Evolutionary conservation across 2,329 filamentous ascomycete species (phyloP).

Genomic region (Sporothrix schenckii): DNA sequence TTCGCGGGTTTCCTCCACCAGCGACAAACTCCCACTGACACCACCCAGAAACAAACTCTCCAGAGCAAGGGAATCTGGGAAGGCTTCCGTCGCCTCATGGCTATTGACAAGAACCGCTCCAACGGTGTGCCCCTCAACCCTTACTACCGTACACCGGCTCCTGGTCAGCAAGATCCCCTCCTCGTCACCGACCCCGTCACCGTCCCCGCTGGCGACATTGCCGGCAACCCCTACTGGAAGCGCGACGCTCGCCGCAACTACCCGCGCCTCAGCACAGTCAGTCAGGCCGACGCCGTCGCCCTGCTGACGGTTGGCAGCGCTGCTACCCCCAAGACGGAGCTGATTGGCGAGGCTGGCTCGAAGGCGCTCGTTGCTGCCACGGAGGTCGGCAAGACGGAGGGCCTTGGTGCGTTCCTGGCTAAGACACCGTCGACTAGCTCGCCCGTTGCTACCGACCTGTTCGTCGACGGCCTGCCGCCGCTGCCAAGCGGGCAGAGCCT

Average conservation of each 20-base stretch:
- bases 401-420: constrained; percentile 74
- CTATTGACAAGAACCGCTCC: constrained; percentile 85
- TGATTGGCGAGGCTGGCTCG: constrained; percentile 64
- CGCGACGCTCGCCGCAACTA: constrained; percentile 84
- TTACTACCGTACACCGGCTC: constrained; percentile 85
- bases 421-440: constrained; percentile 54
- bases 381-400: constrained; percentile 71
- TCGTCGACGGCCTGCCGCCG: constrained; percentile 80
- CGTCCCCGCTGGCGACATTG: constrained; percentile 80
- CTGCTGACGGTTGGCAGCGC: constrained; percentile 84
- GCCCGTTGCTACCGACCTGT: constrained; percentile 60
- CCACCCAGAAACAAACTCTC: constrained; percentile 85
- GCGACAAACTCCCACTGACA: not conserved
- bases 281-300: constrained; percentile 81
- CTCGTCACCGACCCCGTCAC: constrained; percentile 82
- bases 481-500: constrained; percentile 71
- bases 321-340: constrained; percentile 76
- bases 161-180: constrained; percentile 69
- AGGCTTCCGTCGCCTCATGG: constrained; percentile 72
- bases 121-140: constrained; percentile 92
- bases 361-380: constrained; percentile 73
- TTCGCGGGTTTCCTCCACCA: not conserved
- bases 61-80: constrained; percentile 91
- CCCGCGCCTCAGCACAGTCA: constrained; percentile 76
- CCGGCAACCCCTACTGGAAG: constrained; percentile 96